phyloP scores from a whole-genome alignment of 2,329 filamentous ascomycete species.

The Fusarium humuli region DNA sequence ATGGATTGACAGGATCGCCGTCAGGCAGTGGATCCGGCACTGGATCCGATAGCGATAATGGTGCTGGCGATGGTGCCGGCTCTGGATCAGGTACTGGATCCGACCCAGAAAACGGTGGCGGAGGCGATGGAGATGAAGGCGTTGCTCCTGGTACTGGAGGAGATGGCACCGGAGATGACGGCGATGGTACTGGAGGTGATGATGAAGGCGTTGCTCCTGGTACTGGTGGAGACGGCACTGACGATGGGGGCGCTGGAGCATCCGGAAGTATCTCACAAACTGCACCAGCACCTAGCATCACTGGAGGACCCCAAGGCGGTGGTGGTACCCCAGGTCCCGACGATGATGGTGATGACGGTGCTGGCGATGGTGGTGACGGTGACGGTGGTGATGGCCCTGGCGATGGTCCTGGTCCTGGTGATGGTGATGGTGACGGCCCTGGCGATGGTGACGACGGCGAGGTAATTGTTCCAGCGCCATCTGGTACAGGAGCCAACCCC shows the following conservation, averaged over 20 bases:
- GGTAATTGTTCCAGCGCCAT: neutral
- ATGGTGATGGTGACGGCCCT: too few relatives aligned
- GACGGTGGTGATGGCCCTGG: too few relatives aligned
- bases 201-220: neutral
- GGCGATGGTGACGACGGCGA: neutral
- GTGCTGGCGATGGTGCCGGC: neutral
- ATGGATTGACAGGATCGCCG: neutral
- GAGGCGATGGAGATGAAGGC: too few relatives aligned
- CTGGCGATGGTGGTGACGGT: too few relatives aligned
- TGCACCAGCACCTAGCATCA: neutral
- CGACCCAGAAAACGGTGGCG: neutral
- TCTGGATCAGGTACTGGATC: neutral
- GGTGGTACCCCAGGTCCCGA: neutral
- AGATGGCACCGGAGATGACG: neutral
- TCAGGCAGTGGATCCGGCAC: neutral
- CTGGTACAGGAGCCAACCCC: neutral
- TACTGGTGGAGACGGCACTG: neutral
- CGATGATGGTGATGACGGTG: too few relatives aligned
- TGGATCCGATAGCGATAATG: neutral
- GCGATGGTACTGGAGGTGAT: neutral
- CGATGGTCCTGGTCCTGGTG: too few relatives aligned
- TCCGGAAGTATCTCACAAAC: neutral
- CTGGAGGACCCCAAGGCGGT: neutral
- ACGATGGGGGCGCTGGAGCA: neutral
- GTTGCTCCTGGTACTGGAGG: neutral